phyloP scores from a whole-genome alignment of 2,329 filamentous ascomycete genomes.

The Arthrinium puccinioides region DNA sequence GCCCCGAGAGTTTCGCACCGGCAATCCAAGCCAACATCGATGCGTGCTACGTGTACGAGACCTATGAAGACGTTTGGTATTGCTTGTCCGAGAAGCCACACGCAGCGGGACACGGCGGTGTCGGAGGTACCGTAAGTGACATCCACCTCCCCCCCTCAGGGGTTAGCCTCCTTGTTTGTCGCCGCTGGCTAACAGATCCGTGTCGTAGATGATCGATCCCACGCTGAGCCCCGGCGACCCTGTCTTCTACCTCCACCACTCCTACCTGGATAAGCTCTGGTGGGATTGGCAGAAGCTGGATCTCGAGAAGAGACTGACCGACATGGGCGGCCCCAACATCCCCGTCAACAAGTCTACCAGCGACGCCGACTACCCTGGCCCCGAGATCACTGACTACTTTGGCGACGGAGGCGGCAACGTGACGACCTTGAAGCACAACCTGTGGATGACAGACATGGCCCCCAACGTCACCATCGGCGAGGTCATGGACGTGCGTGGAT shows the following conservation, averaged over 20 bases:
- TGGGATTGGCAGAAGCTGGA: constrained; percentile 3
- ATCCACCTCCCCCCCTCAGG: no score
- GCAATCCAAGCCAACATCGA: not conserved
- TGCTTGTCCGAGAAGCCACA: not conserved
- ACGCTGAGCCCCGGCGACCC: constrained; percentile 15
- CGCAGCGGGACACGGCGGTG: not conserved
- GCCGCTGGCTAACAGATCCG: no score
- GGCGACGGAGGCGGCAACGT: constrained; percentile 8
- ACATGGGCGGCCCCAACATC: constrained; percentile 2
- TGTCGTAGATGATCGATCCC: not conserved
- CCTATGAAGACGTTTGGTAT: not conserved
- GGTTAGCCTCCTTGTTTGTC: no score
- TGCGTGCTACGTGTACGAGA: not conserved
- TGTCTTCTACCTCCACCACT: constrained; percentile 21
- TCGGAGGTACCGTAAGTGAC: not conserved
- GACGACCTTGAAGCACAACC: constrained; percentile 18
- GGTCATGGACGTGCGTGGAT: constrained; percentile 14
- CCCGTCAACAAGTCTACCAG: not conserved
- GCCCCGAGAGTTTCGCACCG: not conserved
- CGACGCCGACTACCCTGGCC: not conserved
- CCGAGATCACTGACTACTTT: no score
- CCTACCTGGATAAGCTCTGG: constrained; percentile 20
- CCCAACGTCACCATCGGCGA: constrained; percentile 18
- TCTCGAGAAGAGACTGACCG: not conserved
- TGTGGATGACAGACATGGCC: constrained; percentile 16